A percentile compares a stretch with the other conserved stretches of the same genome.
Evolutionary conservation across 352 stramenopile genomes (phyloP).

Genomic region (Phytophthora hibernalis): DNA sequence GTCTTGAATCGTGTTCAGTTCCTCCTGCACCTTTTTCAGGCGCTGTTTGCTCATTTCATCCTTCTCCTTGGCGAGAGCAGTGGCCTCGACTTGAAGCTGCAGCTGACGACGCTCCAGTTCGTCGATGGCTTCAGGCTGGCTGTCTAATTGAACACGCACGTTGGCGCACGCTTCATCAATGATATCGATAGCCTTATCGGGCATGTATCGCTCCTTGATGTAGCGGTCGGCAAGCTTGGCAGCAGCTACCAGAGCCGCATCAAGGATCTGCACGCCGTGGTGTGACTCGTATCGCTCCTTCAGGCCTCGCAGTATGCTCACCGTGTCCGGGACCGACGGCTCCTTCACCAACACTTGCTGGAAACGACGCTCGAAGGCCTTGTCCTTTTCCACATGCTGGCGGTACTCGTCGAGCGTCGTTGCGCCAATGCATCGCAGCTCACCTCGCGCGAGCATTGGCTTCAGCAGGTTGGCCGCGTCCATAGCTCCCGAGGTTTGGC

Average conservation of each 20-base stretch:
- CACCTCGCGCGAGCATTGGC: conserved; percentile 95
- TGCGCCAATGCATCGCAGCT: conserved; percentile 97
- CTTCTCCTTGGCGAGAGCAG: conserved; percentile 94
- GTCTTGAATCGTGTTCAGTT: conserved; percentile 93
- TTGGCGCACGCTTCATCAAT: conserved; percentile 95
- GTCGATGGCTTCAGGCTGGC: conserved; percentile 96
- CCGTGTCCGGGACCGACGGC: conserved; percentile 94
- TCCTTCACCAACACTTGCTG: conserved; percentile 97
- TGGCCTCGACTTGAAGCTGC: conserved; percentile 97
- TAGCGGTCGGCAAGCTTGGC: conserved; percentile 95
- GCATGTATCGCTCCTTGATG: conserved; percentile 93
- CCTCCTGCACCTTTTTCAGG: conserved; percentile 91
- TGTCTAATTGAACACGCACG: conserved; percentile 94
- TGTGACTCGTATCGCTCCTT: conserved; percentile 97
- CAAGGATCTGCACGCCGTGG: conserved; percentile 96
- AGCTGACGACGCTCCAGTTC: conserved; percentile 94
- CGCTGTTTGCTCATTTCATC: conserved; percentile 92
- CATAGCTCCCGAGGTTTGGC: conserved; percentile 93
- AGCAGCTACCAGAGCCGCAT: conserved; percentile 94
- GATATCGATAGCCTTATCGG: conserved; percentile 96
- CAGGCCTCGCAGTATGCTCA: conserved; percentile 96
- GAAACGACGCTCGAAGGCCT: conserved; percentile 97
- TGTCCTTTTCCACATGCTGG: conserved; percentile 98
- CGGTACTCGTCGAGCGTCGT: conserved; percentile 99
- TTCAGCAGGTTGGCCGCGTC: conserved; percentile 99